Conservation (phyloP, 495 filamentous ascomycete species). For the Parathielavia appendiculata region DNA sequence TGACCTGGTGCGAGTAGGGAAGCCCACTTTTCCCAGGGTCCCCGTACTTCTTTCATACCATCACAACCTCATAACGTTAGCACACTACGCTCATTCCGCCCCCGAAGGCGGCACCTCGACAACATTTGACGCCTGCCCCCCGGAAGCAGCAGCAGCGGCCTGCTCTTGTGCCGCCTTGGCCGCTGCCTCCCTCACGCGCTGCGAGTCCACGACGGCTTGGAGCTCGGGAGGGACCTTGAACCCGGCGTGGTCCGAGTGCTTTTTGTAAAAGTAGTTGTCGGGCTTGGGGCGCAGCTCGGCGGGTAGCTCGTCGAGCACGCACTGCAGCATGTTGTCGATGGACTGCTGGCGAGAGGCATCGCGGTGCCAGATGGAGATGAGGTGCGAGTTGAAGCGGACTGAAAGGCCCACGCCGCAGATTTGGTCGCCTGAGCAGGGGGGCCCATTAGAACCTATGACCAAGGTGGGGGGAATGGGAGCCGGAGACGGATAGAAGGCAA, state of each 20-base stretch:
- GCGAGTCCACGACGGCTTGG: constrained; percentile 45
- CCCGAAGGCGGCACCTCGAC: constrained; percentile 19
- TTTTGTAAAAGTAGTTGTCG: constrained; percentile 65
- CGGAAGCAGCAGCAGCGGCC: background rate
- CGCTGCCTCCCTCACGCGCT: constrained; percentile 40
- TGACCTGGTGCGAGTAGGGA: background rate
- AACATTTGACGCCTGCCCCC: constrained; percentile 1
- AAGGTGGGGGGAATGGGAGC: constrained; percentile 1
- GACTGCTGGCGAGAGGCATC: constrained; percentile 67
- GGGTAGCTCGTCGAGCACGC: constrained; percentile 63
- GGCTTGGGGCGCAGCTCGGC: constrained; percentile 61
- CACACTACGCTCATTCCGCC: constrained; percentile 8
- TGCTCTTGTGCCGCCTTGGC: constrained; percentile 23
- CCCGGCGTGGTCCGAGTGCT: constrained; percentile 52
- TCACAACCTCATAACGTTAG: background rate
- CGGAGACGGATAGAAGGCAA: background rate
- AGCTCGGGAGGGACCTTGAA: constrained; percentile 52
- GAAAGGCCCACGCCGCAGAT: constrained; percentile 70
- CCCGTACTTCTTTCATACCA: background rate
- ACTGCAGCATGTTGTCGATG: constrained; percentile 62
- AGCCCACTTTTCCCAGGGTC: background rate
- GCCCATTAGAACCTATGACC: background rate
- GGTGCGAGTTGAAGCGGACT: constrained; percentile 68
- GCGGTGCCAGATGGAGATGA: constrained; percentile 86
- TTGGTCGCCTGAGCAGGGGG: constrained; percentile 57